A percentile compares a stretch with the other conserved stretches of the same genome.
phyloP scores from a whole-genome alignment of 805 yeast species.

The Cephaloascus albidus region DNA sequence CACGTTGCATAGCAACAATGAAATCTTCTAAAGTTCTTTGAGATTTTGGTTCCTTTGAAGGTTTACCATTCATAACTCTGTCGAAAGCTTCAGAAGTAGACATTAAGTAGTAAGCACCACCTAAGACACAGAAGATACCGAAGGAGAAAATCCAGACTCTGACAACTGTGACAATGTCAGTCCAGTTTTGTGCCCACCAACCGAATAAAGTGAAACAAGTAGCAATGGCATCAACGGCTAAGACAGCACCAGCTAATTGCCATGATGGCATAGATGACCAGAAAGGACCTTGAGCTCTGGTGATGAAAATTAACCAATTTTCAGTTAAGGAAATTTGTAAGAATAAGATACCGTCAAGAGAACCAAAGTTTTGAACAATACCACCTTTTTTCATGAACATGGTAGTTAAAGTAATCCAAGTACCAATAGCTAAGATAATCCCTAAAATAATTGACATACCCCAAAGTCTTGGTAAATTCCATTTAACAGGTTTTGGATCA shows the following conservation, averaged over 20 bases:
- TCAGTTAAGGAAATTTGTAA: conserved; percentile 91
- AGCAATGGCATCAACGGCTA: conserved; percentile 82
- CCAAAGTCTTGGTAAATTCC: conserved; percentile 97
- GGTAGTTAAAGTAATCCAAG: conserved; percentile 92
- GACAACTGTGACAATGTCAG: conserved; percentile 89
- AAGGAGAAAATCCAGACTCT: conserved; percentile 93
- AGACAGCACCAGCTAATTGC: conserved; percentile 94
- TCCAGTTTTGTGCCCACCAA: conserved; percentile 98
- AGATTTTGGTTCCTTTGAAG: conserved; percentile 43
- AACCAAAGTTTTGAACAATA: conserved; percentile 94
- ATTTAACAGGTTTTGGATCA: conserved; percentile 87
- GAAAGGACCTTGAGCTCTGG: conserved; percentile 97
- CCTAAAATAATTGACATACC: conserved; percentile 91
- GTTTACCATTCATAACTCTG: conserved; percentile 77
- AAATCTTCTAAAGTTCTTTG: conserved; percentile 77
- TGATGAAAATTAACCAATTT: conserved; percentile 94
- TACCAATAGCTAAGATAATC: conserved; percentile 76
- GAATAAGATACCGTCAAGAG: conserved; percentile 87
- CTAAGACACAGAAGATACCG: conserved; percentile 94
- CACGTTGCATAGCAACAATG: conserved; percentile 82
- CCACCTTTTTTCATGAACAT: conserved; percentile 89
- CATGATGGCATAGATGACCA: conserved; percentile 95
- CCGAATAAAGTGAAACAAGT: conserved; percentile 91
- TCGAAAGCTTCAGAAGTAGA: conserved; percentile 72
- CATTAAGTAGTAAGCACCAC: conserved; percentile 95